These are phyloP conservation scores for Entomortierella chlamydospora DNA, from an alignment of 192 early-diverging fungal genomes.

Conservation along the genomic window DNA sequence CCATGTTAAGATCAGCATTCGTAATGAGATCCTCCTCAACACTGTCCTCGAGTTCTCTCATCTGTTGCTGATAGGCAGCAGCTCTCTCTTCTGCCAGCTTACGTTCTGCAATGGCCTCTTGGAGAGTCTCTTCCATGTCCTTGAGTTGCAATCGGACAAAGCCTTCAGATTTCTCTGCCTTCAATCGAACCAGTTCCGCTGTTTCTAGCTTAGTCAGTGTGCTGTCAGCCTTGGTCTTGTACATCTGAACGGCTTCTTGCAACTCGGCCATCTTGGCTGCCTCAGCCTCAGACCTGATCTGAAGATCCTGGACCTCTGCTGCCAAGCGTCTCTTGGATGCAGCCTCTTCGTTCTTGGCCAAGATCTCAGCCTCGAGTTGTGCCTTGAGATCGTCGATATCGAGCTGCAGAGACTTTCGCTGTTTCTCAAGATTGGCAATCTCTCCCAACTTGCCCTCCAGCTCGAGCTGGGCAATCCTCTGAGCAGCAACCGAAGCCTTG, in stretches of 20 bases:
- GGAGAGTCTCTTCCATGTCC: conserved; percentile 76
- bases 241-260: conserved; percentile 63
- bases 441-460: conserved; percentile 83
- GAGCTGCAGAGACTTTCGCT: conserved; percentile 66
- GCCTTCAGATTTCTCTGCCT: conserved; percentile 82
- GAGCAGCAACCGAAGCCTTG: conserved; percentile 80
- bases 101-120: conserved; percentile 71
- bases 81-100: conserved; percentile 73
- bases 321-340: conserved; percentile 66
- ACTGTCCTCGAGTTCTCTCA: conserved; percentile 78
- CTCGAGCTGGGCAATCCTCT: conserved; percentile 81
- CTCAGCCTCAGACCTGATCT: conserved; percentile 72
- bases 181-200: conserved; percentile 74
- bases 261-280: conserved; percentile 68
- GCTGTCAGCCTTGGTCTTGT: conserved; percentile 67
- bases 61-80: conserved; percentile 73
- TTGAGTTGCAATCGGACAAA: conserved; percentile 70
- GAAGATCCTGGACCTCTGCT: conserved; percentile 70
- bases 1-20: conserved; percentile 74
- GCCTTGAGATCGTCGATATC: conserved; percentile 74
- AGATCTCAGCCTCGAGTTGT: conserved; percentile 71
- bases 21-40: conserved; percentile 81
- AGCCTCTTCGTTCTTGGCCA: conserved; percentile 72
- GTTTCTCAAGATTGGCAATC: conserved; percentile 74
- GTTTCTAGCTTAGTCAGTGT: conserved; percentile 68